Evolutionary conservation across 208 protist species (phyloP), one percentile per base, ranked within the genome.

Genomic region (Trypanosoma scelopori): DNA sequence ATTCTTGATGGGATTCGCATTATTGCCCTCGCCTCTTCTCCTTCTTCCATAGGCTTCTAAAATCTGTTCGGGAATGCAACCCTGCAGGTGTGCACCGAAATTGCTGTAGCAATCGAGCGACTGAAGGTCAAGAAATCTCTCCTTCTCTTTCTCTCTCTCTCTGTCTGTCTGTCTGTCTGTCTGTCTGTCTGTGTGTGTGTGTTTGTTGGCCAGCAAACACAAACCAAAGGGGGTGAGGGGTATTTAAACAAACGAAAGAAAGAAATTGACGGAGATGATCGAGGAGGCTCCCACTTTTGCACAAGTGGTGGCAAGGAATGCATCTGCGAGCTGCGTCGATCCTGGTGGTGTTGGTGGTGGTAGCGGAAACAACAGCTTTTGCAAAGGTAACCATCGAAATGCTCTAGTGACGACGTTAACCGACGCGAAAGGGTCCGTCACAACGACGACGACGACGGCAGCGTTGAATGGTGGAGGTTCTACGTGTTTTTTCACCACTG

Each of bases 221-320:
- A 30, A 55, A 37, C 6, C 1, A 37, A 49, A 55, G 23, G 16
- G 5, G 15, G 16, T 30, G 11, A 65, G 45, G 45, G 15, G 20
- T 18, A 23, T 32, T 49, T 27, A 48, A 48, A n/a, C n/a, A n/a
- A 3, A 30, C 20, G 5, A 48, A 49, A 51, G 42, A 11, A 18
- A 62, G 23, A 28, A 46, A 12, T 5, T 27, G 48, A 5, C 12
- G 12, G 18, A 53, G 16, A 66, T 66, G 61, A n/a, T n/a, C n/a
- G 28, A 49, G 22, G 50, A 66, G 35, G 16, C 30, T 3, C 32
- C 41, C n/a, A 66, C 48, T 11, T 66, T 66, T 45, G 61, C 61
- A 12, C 18, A 55, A 16, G 61, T 66, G 50, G 61, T 55, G 5
- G 50, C 32, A 20, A 42, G 37, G 30, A 55, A 43, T 18, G 35